A percentile compares a stretch with the other conserved stretches of the same genome.
These are phyloP conservation scores for Chlorella variabilis DNA, from an alignment of 163 green algal species.

Conservation along the genomic window DNA sequence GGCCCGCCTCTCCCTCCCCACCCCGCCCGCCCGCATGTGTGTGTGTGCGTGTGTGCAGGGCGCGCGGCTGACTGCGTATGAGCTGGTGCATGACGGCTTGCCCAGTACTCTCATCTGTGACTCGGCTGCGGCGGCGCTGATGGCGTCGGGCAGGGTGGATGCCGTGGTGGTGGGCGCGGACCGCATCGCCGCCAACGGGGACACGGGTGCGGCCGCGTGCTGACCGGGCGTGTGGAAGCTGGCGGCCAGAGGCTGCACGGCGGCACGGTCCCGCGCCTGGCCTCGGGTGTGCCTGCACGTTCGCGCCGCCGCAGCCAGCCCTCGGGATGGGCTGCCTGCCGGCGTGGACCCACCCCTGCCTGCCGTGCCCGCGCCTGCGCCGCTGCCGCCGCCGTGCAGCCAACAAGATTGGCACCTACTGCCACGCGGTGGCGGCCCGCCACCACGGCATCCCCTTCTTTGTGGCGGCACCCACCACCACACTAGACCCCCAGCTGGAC, in stretches of 20 bases:
- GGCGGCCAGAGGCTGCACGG: too few species aligned
- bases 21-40: too few species aligned
- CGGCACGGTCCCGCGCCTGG: too few species aligned
- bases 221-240: too few species aligned
- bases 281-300: too few species aligned
- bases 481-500: conserved; percentile 80
- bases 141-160: conserved; percentile 76
- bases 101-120: conserved; percentile 93
- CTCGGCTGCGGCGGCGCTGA: conserved; percentile 85
- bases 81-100: conserved; percentile 92
- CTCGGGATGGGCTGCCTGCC: too few species aligned
- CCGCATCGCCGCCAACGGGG: conserved; percentile 91
- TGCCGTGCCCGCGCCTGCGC: background rate
- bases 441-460: conserved; percentile 93
- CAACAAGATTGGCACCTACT: conserved; percentile 92
- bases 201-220: conserved; percentile 54
- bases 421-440: conserved; percentile 70
- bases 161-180: conserved; percentile 96
- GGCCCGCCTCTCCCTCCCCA: too few species aligned
- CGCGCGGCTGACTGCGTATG: conserved; percentile 93
- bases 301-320: too few species aligned
- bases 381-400: conserved; percentile 35
- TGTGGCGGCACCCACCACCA: conserved; percentile 91
- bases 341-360: background rate
- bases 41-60: too few species aligned